A percentile compares a stretch with the other conserved stretches of the same genome.
These are phyloP conservation scores for Podaxis rugospora DNA, from an alignment of 768 basidiomycete species.

Conservation along the genomic window DNA sequence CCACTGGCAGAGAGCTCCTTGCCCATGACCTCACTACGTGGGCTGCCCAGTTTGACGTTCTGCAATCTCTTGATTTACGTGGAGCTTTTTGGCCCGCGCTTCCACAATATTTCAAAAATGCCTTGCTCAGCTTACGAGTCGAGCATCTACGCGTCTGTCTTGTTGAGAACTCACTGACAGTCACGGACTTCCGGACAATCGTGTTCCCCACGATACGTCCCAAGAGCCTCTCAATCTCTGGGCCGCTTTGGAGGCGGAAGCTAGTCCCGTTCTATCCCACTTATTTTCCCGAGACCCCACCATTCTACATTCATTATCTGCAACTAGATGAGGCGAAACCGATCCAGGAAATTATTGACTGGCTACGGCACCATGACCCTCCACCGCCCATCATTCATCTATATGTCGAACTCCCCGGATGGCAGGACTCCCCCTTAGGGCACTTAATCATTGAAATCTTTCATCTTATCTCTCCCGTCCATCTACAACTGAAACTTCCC, in stretches of 20 bases:
- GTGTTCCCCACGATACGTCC: neutral
- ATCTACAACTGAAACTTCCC: constrained; percentile 2
- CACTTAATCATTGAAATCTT: neutral
- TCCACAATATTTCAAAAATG: neutral
- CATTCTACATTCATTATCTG: constrained; percentile 2
- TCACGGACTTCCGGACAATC: neutral
- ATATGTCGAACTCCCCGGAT: neutral
- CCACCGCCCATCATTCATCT: constrained; percentile 1
- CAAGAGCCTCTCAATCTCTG: neutral
- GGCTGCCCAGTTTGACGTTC: neutral
- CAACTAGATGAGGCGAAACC: neutral
- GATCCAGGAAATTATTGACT: neutral
- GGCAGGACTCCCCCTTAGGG: neutral
- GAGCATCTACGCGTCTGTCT: constrained; percentile 1
- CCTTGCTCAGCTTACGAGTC: neutral
- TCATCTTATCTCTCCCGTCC: constrained; percentile 1
- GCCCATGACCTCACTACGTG: neutral
- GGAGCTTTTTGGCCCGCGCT: neutral
- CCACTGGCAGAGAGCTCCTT: neutral
- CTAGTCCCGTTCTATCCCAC: neutral
- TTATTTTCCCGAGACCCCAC: neutral
- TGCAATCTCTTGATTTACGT: neutral
- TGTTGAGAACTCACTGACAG: neutral
- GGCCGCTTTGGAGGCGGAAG: neutral
- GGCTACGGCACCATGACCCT: neutral